Conservation (phyloP, 2,329 filamentous ascomycete species). For the Hymenoscyphus salicellus region DNA sequence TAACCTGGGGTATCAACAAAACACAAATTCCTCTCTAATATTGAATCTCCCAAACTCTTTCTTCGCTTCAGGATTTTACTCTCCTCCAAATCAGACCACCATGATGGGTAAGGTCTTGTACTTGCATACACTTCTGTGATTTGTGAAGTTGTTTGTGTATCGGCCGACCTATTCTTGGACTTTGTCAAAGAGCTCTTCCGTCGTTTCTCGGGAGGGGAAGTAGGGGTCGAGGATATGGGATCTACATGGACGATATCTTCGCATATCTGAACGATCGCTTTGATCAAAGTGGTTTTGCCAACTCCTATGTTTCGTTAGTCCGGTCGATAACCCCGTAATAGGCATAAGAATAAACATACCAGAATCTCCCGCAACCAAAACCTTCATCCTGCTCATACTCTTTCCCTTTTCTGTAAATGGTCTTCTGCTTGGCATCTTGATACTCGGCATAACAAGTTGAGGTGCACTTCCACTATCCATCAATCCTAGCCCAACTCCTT, state of each 20-base stretch:
- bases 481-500: constrained; percentile 47
- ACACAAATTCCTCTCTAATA: constrained; percentile 88
- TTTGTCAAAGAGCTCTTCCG: constrained; percentile 29
- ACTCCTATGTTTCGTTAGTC: constrained; percentile 52
- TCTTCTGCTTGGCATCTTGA: constrained; percentile 82
- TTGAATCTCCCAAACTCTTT: constrained; percentile 70
- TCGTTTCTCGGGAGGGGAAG: constrained; percentile 30
- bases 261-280: constrained; percentile 80
- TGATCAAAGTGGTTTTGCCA: constrained; percentile 87
- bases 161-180: constrained; percentile 26
- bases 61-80: constrained; percentile 57
- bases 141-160: constrained; percentile 37
- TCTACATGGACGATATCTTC: constrained; percentile 95
- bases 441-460: constrained; percentile 96
- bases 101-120: constrained; percentile 79
- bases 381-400: constrained; percentile 78
- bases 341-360: constrained; percentile 47
- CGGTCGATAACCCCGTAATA: background rate
- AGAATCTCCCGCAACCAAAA: constrained; percentile 78
- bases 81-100: constrained; percentile 81
- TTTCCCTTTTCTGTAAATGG: constrained; percentile 89
- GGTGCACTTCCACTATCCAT: constrained; percentile 55
- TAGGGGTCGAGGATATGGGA: constrained; percentile 39
- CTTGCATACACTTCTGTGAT: constrained; percentile 73
- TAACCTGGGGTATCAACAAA: constrained; percentile 83